Evolutionary conservation across 2,329 filamentous ascomycete genomes (phyloP).

Genomic region (Didymosphaeria variabile): DNA sequence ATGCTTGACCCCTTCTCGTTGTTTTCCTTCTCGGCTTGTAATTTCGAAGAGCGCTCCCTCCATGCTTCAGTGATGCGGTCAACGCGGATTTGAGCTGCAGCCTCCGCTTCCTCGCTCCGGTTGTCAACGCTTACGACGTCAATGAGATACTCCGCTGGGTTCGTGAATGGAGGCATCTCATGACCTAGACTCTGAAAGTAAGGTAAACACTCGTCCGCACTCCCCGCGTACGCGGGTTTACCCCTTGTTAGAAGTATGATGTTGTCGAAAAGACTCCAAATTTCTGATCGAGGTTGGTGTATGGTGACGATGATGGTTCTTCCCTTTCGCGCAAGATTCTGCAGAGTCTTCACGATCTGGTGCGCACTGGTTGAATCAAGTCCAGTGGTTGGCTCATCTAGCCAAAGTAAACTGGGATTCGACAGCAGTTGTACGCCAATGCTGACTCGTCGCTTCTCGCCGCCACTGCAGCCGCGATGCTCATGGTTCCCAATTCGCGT

Average conservation of each 20-base stretch:
- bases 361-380: conserved; percentile 80
- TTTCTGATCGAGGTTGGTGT: conserved; percentile 80
- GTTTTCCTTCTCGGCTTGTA: conserved; percentile 24
- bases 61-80: conserved; percentile 69
- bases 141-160: conserved; percentile 79
- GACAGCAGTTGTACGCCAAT: conserved; percentile 82
- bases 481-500: conserved; percentile 76
- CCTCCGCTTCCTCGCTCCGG: conserved; percentile 72
- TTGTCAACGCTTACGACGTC: conserved; percentile 79
- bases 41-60: conserved; percentile 48
- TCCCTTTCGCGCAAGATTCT: conserved; percentile 72
- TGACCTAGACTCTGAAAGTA: conserved; percentile 72
- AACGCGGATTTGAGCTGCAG: conserved; percentile 67
- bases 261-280: conserved; percentile 80
- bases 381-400: conserved; percentile 82
- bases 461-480: conserved; percentile 80
- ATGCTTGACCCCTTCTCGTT: conserved; percentile 13
- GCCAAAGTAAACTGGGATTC: conserved; percentile 79
- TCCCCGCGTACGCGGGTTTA: conserved; percentile 73
- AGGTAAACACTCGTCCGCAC: conserved; percentile 64
- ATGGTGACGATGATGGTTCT: conserved; percentile 78
- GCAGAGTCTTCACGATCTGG: conserved; percentile 75
- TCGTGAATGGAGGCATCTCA: conserved; percentile 74
- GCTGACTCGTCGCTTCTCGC: conserved; percentile 78
- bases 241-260: conserved; percentile 74